Percentiles rank a stretch among this genome's conserved stretches.
These are phyloP conservation scores for Pholiota microspora DNA, from an alignment of 768 basidiomycete genomes.

Conservation along the genomic window DNA sequence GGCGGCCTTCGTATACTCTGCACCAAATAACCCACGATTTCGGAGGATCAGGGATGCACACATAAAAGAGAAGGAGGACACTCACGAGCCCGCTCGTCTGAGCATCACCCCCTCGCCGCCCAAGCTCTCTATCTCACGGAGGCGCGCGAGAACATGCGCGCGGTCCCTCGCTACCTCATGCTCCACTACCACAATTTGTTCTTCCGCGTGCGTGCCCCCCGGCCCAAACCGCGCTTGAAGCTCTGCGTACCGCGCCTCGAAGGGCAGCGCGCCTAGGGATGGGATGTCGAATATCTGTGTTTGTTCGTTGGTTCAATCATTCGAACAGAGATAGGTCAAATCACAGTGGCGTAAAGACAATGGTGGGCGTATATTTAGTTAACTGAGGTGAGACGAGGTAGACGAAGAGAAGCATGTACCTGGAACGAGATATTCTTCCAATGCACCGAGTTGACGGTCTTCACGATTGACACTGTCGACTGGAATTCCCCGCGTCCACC, in stretches of 20 bases:
- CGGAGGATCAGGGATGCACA: no score
- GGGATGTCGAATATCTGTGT: slow-evolving; percentile 57
- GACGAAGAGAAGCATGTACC: slow-evolving; percentile 25
- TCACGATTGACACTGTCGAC: slow-evolving; percentile 58
- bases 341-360: no score
- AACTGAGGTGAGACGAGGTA: neutral
- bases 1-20: slow-evolving; percentile 48
- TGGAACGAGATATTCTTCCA: slow-evolving; percentile 57
- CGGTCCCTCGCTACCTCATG: slow-evolving; percentile 42
- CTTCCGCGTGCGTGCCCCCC: slow-evolving; percentile 38
- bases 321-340: neutral
- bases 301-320: neutral
- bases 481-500: slow-evolving; percentile 57
- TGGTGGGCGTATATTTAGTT: neutral
- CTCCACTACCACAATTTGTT: slow-evolving; percentile 45
- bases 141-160: slow-evolving; percentile 52
- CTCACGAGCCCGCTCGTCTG: slow-evolving; percentile 47
- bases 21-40: neutral
- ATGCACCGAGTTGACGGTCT: slow-evolving; percentile 53
- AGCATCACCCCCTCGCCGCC: slow-evolving; percentile 65
- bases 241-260: slow-evolving; percentile 48
- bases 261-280: slow-evolving; percentile 41
- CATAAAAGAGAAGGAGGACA: slow-evolving; percentile 12
- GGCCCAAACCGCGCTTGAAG: slow-evolving; percentile 47
- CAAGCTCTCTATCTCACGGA: slow-evolving; percentile 51